Base-by-base conservation (phyloP, 2,329 filamentous ascomycete species). In the Exophiala spinifera region DNA sequence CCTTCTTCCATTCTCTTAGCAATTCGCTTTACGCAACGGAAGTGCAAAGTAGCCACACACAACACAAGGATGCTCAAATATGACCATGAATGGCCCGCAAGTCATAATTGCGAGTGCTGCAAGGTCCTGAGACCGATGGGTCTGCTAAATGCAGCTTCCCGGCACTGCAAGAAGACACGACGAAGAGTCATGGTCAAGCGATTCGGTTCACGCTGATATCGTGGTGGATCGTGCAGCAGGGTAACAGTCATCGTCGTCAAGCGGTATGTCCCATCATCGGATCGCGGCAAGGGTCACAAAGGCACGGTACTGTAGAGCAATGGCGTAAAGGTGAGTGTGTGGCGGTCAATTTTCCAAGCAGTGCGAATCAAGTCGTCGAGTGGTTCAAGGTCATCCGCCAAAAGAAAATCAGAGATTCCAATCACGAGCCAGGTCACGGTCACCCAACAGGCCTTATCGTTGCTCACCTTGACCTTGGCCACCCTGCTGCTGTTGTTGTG, bases 401-500 rank as follows among this genome's bases (percentile, higher is more conserved):
- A 34, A 47, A 46, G 36, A 57, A 25, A 50, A 46, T 36, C 54
- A 42, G 42, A 55, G 28, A 48, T 42, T 51, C 55, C 51, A 53
- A 47, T 59, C 53, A 60, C 57, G 49, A 52, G 57, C 52, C 50
- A 51, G 51, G 53, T 59, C 57, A 61, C 54, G 45, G 55, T 61
- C 55, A 64, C 23, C 54, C 61, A 52, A 49, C 60, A 61, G 7
- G 61, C 57, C 44, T 63, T 63, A 63, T 45, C 63, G 61, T 46
- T 66, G 64, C 46, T 67, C 65, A 60, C 62, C 59, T 59, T 64
- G 63, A 53, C 60, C 62, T 49, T 51, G 63, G 49, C 55, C 56
- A 55, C 64, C 65, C 54, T 66, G 66, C 64, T 75, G 28, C 28
- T 31, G 73, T 62, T 79, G 75, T 66, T 81, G 79, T 65, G 79